Evolutionary conservation across 2,329 filamentous ascomycete genomes (phyloP).

Genomic region (Ambrosiella beaveri): DNA sequence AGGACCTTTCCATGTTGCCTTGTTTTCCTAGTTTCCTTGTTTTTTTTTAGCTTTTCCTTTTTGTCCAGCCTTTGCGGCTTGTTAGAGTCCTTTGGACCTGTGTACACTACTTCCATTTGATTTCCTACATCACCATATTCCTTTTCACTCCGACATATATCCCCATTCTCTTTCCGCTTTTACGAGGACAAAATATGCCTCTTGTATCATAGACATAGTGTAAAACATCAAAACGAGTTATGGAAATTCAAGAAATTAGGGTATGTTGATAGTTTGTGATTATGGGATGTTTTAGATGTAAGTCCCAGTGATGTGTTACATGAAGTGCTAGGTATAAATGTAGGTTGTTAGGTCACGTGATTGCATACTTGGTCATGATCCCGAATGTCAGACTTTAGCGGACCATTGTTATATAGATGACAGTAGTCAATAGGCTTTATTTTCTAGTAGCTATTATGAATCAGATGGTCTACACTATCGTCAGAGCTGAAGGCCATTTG

Average conservation of each 20-base stretch:
- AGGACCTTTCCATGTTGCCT: conserved; percentile 1
- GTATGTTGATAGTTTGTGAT: neutral
- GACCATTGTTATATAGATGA: too few species aligned
- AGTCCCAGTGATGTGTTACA: neutral
- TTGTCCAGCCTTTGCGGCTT: neutral
- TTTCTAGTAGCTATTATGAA: too few species aligned
- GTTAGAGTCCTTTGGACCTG: neutral
- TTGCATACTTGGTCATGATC: too few species aligned
- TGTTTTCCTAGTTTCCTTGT: conserved; percentile 2
- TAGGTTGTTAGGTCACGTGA: too few species aligned
- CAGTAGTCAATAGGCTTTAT: too few species aligned
- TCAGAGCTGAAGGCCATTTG: too few species aligned
- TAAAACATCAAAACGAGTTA: conserved; percentile 11
- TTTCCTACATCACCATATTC: neutral
- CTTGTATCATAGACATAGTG: conserved; percentile 12
- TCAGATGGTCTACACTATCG: too few species aligned
- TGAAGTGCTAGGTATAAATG: too few species aligned
- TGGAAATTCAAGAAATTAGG: neutral
- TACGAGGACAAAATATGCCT: conserved; percentile 7
- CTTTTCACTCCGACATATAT: neutral
- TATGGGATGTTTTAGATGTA: neutral
- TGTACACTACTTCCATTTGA: conserved; percentile 5
- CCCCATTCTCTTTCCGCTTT: neutral
- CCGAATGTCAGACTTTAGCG: too few species aligned
- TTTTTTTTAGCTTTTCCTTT: conserved; percentile 6